These are phyloP conservation scores for Barnettozyma populi DNA, from an alignment of 805 yeast species.

Conservation along the genomic window DNA sequence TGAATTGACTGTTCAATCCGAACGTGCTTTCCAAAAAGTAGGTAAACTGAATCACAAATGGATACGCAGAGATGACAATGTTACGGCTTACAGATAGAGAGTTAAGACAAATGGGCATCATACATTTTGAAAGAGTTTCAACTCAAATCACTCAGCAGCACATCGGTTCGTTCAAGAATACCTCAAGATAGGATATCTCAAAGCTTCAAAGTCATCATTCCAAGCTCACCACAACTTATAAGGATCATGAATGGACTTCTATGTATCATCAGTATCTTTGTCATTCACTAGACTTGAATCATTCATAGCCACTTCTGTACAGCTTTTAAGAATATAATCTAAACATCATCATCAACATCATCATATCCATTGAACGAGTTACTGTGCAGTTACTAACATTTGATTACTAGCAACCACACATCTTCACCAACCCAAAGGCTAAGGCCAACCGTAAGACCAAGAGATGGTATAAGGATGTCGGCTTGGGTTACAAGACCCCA, in stretches of 20 bases:
- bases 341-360: not conserved
- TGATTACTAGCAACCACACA: constrained; percentile 89
- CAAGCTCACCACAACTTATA: too few relatives aligned
- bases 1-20: constrained; percentile 99
- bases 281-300: too few relatives aligned
- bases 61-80: not conserved
- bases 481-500: constrained; percentile 99
- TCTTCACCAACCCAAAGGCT: constrained; percentile 99
- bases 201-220: too few relatives aligned
- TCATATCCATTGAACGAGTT: not conserved
- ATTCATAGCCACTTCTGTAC: too few relatives aligned
- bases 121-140: not conserved
- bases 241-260: too few relatives aligned
- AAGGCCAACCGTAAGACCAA: constrained; percentile 97
- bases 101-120: not conserved
- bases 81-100: not conserved
- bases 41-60: constrained; percentile 30
- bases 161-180: too few relatives aligned
- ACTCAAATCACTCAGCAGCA: too few relatives aligned
- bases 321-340: too few relatives aligned
- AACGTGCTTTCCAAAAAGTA: constrained; percentile 99
- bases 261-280: too few relatives aligned
- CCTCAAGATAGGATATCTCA: too few relatives aligned
- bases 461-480: constrained; percentile 99
- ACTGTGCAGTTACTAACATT: constrained; percentile 32